Evolutionary conservation across 2,329 filamentous ascomycete genomes (phyloP).

Genomic region (Dothiorella sarmentorum): DNA sequence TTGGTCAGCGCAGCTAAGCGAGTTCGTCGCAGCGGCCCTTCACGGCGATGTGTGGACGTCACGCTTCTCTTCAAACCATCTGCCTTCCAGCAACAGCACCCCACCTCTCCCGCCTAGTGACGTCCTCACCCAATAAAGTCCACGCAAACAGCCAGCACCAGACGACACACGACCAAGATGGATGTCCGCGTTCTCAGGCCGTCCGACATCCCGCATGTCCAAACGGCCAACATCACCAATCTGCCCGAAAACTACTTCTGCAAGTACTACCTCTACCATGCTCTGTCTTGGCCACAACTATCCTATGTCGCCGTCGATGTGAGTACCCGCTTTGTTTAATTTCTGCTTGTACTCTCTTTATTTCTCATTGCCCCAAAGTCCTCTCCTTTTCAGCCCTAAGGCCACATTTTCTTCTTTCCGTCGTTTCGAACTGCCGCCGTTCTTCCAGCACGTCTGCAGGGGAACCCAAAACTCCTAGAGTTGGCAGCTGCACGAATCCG

Average conservation of each 20-base stretch:
- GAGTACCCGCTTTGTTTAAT: constrained; percentile 24
- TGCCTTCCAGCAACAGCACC: neutral
- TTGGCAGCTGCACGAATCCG: neutral
- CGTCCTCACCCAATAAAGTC: neutral
- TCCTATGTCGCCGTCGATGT: constrained; percentile 92
- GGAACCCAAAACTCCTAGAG: too few species aligned
- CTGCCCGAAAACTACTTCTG: constrained; percentile 99
- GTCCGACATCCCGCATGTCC: constrained; percentile 84
- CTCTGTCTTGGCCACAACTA: constrained; percentile 94
- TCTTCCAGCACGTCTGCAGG: too few species aligned
- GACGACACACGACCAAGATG: constrained; percentile 50
- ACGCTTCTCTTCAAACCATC: neutral
- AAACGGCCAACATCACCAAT: constrained; percentile 98
- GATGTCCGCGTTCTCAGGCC: constrained; percentile 84
- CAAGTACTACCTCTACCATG: constrained; percentile 99
- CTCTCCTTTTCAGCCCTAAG: constrained; percentile 6
- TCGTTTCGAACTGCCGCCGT: neutral
- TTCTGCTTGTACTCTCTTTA: neutral
- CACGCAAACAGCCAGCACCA: neutral
- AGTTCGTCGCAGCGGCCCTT: neutral
- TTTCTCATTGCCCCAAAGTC: neutral
- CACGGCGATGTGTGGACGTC: constrained; percentile 1
- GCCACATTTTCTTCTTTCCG: neutral
- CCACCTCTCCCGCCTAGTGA: neutral
- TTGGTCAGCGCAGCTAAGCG: constrained; percentile 3